These are phyloP conservation scores for Hyphopichia fennica DNA, from an alignment of 1,139 yeast species.

Conservation along the genomic window DNA sequence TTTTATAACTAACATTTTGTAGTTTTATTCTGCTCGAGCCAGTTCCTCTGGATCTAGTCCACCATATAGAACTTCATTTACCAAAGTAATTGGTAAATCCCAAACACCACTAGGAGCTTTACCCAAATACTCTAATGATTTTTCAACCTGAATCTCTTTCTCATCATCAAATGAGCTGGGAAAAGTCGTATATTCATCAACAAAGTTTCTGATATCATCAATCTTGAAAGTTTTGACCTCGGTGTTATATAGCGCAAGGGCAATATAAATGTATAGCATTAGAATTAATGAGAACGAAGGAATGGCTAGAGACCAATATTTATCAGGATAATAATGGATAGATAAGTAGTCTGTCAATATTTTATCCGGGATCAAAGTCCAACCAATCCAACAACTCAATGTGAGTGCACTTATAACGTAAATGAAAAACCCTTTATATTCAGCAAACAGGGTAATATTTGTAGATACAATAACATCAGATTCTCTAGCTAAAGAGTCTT, in stretches of 20 bases:
- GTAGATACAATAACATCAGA: constrained; percentile 76
- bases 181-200: constrained; percentile 65
- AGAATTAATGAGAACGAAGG: constrained; percentile 69
- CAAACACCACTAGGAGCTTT: constrained; percentile 76
- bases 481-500: constrained; percentile 66
- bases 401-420: constrained; percentile 59
- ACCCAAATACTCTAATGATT: constrained; percentile 38
- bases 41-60: background rate
- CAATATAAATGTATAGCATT: constrained; percentile 71
- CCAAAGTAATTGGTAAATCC: constrained; percentile 75
- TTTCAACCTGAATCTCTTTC: constrained; percentile 10
- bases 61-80: constrained; percentile 63
- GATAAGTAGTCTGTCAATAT: constrained; percentile 50
- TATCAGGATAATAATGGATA: constrained; percentile 74
- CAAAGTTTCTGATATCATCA: constrained; percentile 59
- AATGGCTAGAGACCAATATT: constrained; percentile 84
- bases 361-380: constrained; percentile 69
- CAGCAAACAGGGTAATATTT: constrained; percentile 66
- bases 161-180: constrained; percentile 28
- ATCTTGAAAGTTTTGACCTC: constrained; percentile 67
- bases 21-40: no score
- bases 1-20: no score
- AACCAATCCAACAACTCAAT: constrained; percentile 54
- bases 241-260: constrained; percentile 67
- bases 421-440: constrained; percentile 80